A percentile compares a stretch with the other conserved stretches of the same genome.
phyloP scores from a whole-genome alignment of 176 grass and related monocot genomes.

The Triticum monococcum region DNA sequence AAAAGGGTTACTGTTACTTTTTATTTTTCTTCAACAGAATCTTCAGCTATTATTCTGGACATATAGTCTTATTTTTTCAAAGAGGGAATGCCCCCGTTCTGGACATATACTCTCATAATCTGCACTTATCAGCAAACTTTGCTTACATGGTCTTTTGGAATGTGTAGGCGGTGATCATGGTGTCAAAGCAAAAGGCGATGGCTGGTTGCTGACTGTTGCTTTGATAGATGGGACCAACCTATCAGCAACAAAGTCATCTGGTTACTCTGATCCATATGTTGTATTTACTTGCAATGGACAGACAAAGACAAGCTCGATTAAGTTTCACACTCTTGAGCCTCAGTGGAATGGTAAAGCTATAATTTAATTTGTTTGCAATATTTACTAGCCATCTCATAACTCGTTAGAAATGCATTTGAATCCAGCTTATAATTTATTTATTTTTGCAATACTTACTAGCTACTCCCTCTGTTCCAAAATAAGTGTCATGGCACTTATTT shows the following conservation, averaged over 20 bases:
- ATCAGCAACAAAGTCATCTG: constrained; percentile 67
- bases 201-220: constrained; percentile 89
- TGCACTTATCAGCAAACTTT: not conserved
- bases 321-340: constrained; percentile 84
- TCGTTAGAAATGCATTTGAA: not conserved
- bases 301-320: constrained; percentile 92
- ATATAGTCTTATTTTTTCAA: not conserved
- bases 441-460: not conserved
- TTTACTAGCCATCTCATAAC: not conserved
- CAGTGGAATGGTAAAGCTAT: constrained; percentile 87
- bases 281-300: constrained; percentile 95
- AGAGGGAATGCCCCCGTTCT: too few species aligned
- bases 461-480: not conserved
- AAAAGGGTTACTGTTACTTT: not conserved
- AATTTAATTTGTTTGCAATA: not conserved
- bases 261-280: constrained; percentile 92
- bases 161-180: constrained; percentile 76
- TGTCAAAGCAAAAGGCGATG: constrained; percentile 80
- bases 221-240: constrained; percentile 75
- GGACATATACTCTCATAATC: not conserved
- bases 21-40: constrained; percentile 10
- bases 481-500: too few species aligned
- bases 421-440: not conserved
- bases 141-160: constrained; percentile 12
- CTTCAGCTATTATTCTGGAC: not conserved